Percentiles rank a stretch among this genome's conserved stretches.
Evolutionary conservation across 1,284 basidiomycete species (phyloP).

Genomic region (Schizophyllum commune): DNA sequence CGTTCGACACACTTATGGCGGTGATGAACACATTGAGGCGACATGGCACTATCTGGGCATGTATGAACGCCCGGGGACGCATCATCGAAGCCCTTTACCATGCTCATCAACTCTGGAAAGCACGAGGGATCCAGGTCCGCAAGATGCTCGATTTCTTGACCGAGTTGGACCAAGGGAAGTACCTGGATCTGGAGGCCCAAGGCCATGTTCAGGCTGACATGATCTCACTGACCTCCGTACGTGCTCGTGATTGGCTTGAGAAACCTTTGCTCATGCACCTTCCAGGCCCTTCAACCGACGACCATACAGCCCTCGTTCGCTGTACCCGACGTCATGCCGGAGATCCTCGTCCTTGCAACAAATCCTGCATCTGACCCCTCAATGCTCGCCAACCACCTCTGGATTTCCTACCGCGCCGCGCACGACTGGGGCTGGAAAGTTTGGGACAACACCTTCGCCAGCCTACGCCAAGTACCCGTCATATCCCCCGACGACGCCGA

Average conservation of each 20-base stretch:
- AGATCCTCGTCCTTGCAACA: slow-evolving; percentile 56
- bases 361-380: slow-evolving; percentile 52
- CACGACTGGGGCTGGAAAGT: slow-evolving; percentile 69
- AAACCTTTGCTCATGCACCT: not conserved
- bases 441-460: slow-evolving; percentile 72
- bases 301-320: slow-evolving; percentile 33
- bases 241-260: not conserved
- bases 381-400: slow-evolving; percentile 63
- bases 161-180: slow-evolving; percentile 52
- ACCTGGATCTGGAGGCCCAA: slow-evolving; percentile 46
- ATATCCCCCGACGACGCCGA: slow-evolving; percentile 40
- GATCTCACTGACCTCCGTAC: not conserved
- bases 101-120: slow-evolving; percentile 56
- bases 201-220: slow-evolving; percentile 49
- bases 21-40: slow-evolving; percentile 61
- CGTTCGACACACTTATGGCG: slow-evolving; percentile 45
- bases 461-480: slow-evolving; percentile 54
- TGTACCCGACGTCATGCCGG: slow-evolving; percentile 57
- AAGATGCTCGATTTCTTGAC: slow-evolving; percentile 51
- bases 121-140: slow-evolving; percentile 54
- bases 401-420: slow-evolving; percentile 71
- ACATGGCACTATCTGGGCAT: slow-evolving; percentile 65
- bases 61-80: slow-evolving; percentile 53
- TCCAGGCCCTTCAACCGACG: slow-evolving; percentile 36
- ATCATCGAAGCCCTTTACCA: slow-evolving; percentile 54